These are phyloP conservation scores for Mycena sp. DNA, from an alignment of 1,284 basidiomycete genomes.

Conservation along the genomic window DNA sequence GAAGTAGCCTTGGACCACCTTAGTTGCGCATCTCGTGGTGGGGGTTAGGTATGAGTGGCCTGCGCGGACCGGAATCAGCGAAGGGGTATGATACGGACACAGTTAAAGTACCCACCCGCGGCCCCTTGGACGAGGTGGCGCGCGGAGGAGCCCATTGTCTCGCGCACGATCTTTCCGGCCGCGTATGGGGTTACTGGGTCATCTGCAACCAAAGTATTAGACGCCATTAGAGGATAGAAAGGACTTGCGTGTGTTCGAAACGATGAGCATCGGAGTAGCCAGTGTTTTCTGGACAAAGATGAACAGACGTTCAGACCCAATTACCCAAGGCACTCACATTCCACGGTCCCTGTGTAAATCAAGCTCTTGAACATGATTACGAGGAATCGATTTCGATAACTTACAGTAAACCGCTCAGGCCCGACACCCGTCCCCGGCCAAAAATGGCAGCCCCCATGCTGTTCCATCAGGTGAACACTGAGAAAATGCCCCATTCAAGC, in stretches of 20 bases:
- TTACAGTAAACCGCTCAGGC: slow-evolving; percentile 21
- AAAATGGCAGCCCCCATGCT: slow-evolving; percentile 29
- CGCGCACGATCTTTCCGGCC: slow-evolving; percentile 9
- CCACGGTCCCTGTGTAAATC: slow-evolving; percentile 21
- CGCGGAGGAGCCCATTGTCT: slow-evolving; percentile 22
- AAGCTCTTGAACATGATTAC: neutral
- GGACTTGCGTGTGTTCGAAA: slow-evolving; percentile 24
- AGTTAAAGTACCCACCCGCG: slow-evolving; percentile 2
- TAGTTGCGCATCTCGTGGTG: slow-evolving; percentile 12
- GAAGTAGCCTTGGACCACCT: slow-evolving; percentile 20
- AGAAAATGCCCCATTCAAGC: neutral
- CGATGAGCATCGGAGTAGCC: slow-evolving; percentile 21
- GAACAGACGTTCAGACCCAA: neutral
- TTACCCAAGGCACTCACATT: slow-evolving; percentile 18
- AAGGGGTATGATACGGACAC: neutral
- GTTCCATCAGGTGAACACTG: slow-evolving; percentile 29
- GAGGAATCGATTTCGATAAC: neutral
- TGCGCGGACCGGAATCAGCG: neutral
- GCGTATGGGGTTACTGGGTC: slow-evolving; percentile 26
- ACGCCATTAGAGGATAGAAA: neutral
- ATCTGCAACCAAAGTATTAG: slow-evolving; percentile 1
- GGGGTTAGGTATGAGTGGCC: slow-evolving; percentile 29
- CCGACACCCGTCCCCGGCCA: slow-evolving; percentile 29
- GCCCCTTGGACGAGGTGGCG: slow-evolving; percentile 23
- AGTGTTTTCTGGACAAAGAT: slow-evolving; percentile 20